phyloP scores from a whole-genome alignment of 129 eudicot genomes.

The Sambucus nigra region DNA sequence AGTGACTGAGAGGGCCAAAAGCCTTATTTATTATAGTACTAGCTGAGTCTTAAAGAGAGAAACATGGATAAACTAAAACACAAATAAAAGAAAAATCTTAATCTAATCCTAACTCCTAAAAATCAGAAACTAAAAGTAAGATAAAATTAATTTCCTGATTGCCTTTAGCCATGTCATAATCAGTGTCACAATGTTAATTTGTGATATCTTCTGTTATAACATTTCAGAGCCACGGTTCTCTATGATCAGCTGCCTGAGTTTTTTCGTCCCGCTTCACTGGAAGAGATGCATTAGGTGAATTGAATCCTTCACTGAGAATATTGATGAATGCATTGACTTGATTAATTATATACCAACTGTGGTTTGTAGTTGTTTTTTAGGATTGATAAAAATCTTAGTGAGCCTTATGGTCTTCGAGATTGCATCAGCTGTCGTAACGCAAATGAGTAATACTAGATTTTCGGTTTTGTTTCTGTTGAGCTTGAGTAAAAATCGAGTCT shows the following conservation, averaged over 20 bases:
- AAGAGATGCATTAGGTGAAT: slow-evolving; percentile 76
- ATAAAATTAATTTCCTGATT: too few relatives aligned
- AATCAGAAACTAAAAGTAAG: too few relatives aligned
- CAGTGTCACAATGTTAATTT: slow-evolving; percentile 1
- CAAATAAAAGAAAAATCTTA: too few relatives aligned
- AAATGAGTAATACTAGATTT: neutral
- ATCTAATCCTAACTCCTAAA: too few relatives aligned
- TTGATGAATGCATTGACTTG: slow-evolving; percentile 6
- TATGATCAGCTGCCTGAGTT: slow-evolving; percentile 99
- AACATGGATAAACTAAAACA: too few relatives aligned
- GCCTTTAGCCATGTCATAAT: neutral
- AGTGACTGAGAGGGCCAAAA: too few relatives aligned
- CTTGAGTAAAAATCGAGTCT: neutral
- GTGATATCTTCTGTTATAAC: slow-evolving; percentile 3
- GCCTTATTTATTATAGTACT: too few relatives aligned
- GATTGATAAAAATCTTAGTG: slow-evolving; percentile 41
- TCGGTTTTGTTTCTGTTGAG: neutral
- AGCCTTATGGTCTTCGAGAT: slow-evolving; percentile 46
- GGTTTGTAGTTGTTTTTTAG: slow-evolving; percentile 75
- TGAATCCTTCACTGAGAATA: slow-evolving; percentile 4
- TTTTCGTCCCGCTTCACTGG: slow-evolving; percentile 72
- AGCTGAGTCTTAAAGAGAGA: too few relatives aligned
- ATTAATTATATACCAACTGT: slow-evolving; percentile 12
- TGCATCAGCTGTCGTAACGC: slow-evolving; percentile 69
- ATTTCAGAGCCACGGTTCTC: slow-evolving; percentile 86